Evolutionary conservation across 2,329 filamentous ascomycete species (phyloP), one percentile per base, ranked within the genome.

Genomic region (Colletotrichum plurivorum): DNA sequence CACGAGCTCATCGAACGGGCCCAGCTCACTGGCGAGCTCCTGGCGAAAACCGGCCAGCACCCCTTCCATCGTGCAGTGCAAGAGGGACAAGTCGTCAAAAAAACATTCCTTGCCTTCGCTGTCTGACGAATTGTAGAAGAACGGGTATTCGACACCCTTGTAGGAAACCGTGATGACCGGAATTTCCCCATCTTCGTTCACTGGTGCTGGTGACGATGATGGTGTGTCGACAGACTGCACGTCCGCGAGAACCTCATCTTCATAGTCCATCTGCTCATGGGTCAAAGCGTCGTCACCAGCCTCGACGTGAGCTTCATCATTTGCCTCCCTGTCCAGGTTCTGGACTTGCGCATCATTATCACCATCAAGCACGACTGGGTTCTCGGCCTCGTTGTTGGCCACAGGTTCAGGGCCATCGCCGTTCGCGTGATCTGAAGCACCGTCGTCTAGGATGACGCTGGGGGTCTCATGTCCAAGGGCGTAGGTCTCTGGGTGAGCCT

Each of bases 1-100:
- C n/a, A 84, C 79, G 49, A 88, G 76, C 64, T 88, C 85, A 60
- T 88, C 85, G 18, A 82, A 79, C 4, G 77, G 66, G 5, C 77
- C 75, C 3, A 88, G 75, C 60, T 87, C 86, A 46, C 82, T 79
- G 18, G 77, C 75, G 15, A 88, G 78, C 70, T 87, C 84, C 7
- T 76, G 75, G 36, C 85, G 84, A 36, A 88, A 77, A 5, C 79
- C 80, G 18, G 78, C 75, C 57, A 88, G 73, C 12, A 88, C 77
- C 8, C 79, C 76, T 18, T 83, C 82, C 57, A 88, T 80, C 2
- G 80, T 82, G 12, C 80, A 78, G 46, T 85, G 80, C 18, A 87
- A 72, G 3, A 83, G 76, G 15, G 79, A 79, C 1, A 75, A 70
- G 45, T 83, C 80, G 8, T 83, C 78, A 46, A 88, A 84, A 70